Percentiles rank a stretch among this genome's conserved stretches.
phyloP scores from a whole-genome alignment of 2,329 filamentous ascomycete genomes.

The Penicillium sp. region DNA sequence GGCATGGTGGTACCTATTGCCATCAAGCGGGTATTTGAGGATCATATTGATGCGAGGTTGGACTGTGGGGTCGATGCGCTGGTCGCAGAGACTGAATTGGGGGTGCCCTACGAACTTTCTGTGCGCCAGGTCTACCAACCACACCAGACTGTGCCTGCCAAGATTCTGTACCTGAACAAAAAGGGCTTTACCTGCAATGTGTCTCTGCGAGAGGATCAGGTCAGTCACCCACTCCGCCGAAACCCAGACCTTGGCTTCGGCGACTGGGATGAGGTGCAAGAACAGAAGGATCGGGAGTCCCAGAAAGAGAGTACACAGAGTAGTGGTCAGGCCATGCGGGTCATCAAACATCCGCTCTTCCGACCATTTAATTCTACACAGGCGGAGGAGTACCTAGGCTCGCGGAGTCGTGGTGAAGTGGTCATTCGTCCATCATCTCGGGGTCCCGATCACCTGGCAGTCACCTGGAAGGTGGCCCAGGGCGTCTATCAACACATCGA shows the following conservation, averaged over 20 bases:
- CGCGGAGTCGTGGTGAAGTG: slow-evolving; percentile 80
- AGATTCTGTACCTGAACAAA: slow-evolving; percentile 82
- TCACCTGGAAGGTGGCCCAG: slow-evolving; percentile 98
- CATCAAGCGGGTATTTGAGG: slow-evolving; percentile 82
- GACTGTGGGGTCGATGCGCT: slow-evolving; percentile 93
- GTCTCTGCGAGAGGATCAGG: slow-evolving; percentile 76
- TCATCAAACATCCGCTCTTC: slow-evolving; percentile 98
- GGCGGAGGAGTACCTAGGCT: slow-evolving; percentile 89
- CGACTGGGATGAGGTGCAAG: slow-evolving; percentile 84
- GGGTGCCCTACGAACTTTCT: slow-evolving; percentile 64
- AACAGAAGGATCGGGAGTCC: slow-evolving; percentile 77
- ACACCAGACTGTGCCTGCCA: slow-evolving; percentile 84
- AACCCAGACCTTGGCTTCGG: slow-evolving; percentile 70
- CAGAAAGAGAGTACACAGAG: slow-evolving; percentile 82
- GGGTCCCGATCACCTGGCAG: slow-evolving; percentile 88
- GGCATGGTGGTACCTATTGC: slow-evolving; percentile 92
- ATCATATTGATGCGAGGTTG: slow-evolving; percentile 89
- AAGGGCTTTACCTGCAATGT: slow-evolving; percentile 81
- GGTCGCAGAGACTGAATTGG: slow-evolving; percentile 79
- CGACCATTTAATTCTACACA: slow-evolving; percentile 87
- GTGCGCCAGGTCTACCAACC: slow-evolving; percentile 72
- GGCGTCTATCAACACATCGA: slow-evolving; percentile 98
- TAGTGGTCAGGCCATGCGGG: slow-evolving; percentile 82
- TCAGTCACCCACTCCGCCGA: slow-evolving; percentile 70
- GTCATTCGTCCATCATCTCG: slow-evolving; percentile 95